Base-by-base conservation (phyloP, 768 basidiomycete species). In the Punctularia strigosozonata region DNA sequence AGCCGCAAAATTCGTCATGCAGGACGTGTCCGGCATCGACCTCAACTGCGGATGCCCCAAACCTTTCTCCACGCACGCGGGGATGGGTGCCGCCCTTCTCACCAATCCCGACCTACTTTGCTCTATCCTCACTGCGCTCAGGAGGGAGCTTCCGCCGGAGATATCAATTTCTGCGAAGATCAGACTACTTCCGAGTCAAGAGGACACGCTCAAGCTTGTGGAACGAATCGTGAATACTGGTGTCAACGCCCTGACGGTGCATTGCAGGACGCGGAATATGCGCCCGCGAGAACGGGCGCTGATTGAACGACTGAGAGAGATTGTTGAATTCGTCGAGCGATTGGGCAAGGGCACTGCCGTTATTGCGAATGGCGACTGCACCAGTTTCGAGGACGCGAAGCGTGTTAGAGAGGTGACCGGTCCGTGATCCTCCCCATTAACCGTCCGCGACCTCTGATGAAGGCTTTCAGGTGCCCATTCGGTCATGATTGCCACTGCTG, bases 31-130 rank as follows among this genome's bases (percentile, higher is more conserved):
- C 0, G 95, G 92, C 15, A 69, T 99, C 50, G 95, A 98, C 56
- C 79, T 99, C 43, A 98, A 98, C 57, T 98, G 95, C 53, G 95
- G 94, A 1, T 99, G 94, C 53, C 92, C 92, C 0, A 94, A 94
- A 50, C 86, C 91, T 0, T 97, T 97, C 59, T 94, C 90, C 17
- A 90, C 88, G 0, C 82, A 86, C 47, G 62, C 81, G 0, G 95
- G 95, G 0, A 98, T 98, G 92, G 95, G 95, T 6, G 94, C 95
- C 1, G 94, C 92, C 3, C 67, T 99, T 12, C 75, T 99, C 37
- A 77, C 84, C 3, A 94, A 84, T 25, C 91, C 95, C 0, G 90
- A 97, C 51, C 65, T 90, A 23, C 71, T 99, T 6, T 91, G 90
- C 53, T 71, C 80, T 15, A 97, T 99, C 50, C 71, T 99, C 22